phyloP scores from a whole-genome alignment of 768 basidiomycete species.

The Suillus spraguei region DNA sequence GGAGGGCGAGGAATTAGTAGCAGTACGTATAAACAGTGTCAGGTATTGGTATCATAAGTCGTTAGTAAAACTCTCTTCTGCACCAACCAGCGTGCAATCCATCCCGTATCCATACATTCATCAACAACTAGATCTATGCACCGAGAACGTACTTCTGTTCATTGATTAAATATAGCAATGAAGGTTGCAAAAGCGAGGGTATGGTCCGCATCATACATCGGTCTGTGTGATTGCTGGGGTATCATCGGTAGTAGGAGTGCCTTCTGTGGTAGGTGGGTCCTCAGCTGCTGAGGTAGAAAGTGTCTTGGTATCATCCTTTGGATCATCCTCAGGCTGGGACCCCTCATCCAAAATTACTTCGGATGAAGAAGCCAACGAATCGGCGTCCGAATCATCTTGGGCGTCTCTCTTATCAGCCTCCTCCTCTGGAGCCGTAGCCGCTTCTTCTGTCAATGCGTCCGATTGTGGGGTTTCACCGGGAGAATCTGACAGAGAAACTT shows the following conservation, averaged over 20 bases:
- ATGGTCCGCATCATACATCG: constrained; percentile 1
- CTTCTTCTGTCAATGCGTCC: constrained; percentile 16
- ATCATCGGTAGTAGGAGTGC: constrained; percentile 15
- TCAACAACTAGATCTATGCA: constrained; percentile 10
- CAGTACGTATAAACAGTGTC: constrained; percentile 23
- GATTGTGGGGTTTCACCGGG: constrained; percentile 29
- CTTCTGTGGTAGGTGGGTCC: constrained; percentile 11
- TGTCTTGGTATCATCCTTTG: constrained; percentile 10
- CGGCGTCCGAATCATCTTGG: constrained; percentile 13
- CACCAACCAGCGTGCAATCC: constrained; percentile 14
- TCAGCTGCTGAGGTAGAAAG: constrained; percentile 11
- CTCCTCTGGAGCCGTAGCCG: constrained; percentile 11
- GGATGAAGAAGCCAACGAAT: constrained; percentile 29
- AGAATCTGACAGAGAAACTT: constrained; percentile 41
- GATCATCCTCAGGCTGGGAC: constrained; percentile 3
- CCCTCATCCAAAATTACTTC: constrained; percentile 13
- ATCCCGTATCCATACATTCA: constrained; percentile 3
- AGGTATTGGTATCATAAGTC: constrained; percentile 19
- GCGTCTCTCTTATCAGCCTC: constrained; percentile 17
- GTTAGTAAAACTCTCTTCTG: constrained; percentile 7
- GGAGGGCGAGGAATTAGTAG: constrained; percentile 13
- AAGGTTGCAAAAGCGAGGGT: not conserved
- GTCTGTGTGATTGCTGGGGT: constrained; percentile 13
- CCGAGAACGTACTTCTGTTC: not conserved
- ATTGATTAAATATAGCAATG: constrained; percentile 6